Conservation (phyloP, 192 early-diverging fungal species). For the Podila clonocystis region DNA sequence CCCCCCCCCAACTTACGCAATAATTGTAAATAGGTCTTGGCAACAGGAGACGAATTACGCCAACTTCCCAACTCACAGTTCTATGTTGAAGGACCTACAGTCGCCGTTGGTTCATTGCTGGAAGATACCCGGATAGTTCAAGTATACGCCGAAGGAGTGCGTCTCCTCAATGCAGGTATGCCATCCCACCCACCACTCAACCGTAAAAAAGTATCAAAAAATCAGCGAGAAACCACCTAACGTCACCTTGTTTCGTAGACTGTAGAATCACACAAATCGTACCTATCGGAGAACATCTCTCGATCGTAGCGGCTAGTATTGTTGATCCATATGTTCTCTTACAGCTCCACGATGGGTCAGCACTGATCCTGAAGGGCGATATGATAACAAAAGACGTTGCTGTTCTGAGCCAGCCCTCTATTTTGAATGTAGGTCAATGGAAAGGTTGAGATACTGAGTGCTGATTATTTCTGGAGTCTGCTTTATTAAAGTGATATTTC, state of each 20-base stretch:
- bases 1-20: too few species aligned
- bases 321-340: conserved; percentile 86
- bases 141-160: conserved; percentile 78
- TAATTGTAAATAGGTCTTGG: conserved; percentile 68
- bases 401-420: conserved; percentile 40
- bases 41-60: conserved; percentile 82
- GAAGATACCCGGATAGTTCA: conserved; percentile 83
- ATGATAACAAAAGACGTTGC: conserved; percentile 55
- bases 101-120: conserved; percentile 79
- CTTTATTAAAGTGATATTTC: neutral
- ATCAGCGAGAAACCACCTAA: neutral
- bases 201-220: too few species aligned
- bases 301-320: conserved; percentile 78
- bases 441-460: neutral
- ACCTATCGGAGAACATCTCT: conserved; percentile 53
- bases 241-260: conserved; percentile 37
- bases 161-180: conserved; percentile 74
- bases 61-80: conserved; percentile 84
- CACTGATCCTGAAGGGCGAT: conserved; percentile 70
- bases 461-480: neutral
- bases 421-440: conserved; percentile 51
- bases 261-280: conserved; percentile 65
- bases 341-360: conserved; percentile 68
- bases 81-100: conserved; percentile 76
- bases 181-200: too few species aligned